A percentile compares a stretch with the other conserved stretches of the same genome.
These are phyloP conservation scores for Onygenales sp. DNA, from an alignment of 2,329 filamentous ascomycete genomes.

Conservation along the genomic window DNA sequence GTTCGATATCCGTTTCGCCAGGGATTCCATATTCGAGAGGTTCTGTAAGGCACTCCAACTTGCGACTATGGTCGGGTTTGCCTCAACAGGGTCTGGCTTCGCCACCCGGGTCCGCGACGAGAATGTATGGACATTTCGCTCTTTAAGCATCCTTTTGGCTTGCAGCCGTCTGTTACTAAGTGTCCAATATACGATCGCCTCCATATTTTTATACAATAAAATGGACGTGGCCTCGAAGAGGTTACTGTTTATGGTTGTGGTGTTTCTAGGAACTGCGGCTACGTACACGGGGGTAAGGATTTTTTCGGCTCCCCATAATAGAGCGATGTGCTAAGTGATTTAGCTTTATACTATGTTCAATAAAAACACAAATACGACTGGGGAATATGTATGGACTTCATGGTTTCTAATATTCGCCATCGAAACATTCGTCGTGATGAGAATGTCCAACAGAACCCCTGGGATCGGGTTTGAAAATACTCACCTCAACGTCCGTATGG, in stretches of 20 bases:
- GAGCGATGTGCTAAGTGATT: neutral
- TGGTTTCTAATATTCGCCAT: slow-evolving; percentile 49
- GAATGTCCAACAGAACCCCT: slow-evolving; percentile 45
- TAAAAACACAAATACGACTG: slow-evolving; percentile 11
- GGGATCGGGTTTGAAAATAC: slow-evolving; percentile 53
- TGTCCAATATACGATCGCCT: slow-evolving; percentile 42
- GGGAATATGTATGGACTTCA: slow-evolving; percentile 32
- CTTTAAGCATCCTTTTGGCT: slow-evolving; percentile 36
- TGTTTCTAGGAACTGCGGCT: slow-evolving; percentile 20
- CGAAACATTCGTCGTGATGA: slow-evolving; percentile 45
- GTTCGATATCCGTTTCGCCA: slow-evolving; percentile 57
- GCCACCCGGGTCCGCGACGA: slow-evolving; percentile 30
- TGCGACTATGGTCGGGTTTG: slow-evolving; percentile 56
- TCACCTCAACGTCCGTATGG: slow-evolving; percentile 55
- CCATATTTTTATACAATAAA: slow-evolving; percentile 18
- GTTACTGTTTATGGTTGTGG: slow-evolving; percentile 20
- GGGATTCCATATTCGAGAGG: slow-evolving; percentile 56
- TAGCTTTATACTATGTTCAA: slow-evolving; percentile 28
- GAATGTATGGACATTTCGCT: slow-evolving; percentile 36
- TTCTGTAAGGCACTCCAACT: slow-evolving; percentile 51
- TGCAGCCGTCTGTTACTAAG: slow-evolving; percentile 44
- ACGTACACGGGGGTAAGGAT: slow-evolving; percentile 21
- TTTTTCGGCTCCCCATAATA: neutral
- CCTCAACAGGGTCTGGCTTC: slow-evolving; percentile 46
- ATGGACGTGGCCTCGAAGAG: slow-evolving; percentile 20